Conservation (phyloP, 2,329 filamentous ascomycete species). For the Cylindrodendrum hubeiense region DNA sequence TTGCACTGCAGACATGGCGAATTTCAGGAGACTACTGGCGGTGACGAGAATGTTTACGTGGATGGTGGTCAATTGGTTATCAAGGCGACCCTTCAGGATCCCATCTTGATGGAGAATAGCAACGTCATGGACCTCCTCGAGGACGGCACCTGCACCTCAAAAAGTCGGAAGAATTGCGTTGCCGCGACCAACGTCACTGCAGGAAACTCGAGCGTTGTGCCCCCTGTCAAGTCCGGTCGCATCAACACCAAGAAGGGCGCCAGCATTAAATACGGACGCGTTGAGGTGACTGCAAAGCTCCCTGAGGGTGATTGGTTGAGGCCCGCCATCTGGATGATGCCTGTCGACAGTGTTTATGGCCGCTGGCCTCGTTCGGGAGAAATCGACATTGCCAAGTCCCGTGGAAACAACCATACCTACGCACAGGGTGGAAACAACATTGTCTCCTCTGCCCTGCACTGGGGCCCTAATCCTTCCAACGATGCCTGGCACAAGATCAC, state of each 20-base stretch:
- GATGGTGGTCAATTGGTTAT: slow-evolving; percentile 78
- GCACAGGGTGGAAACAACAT: slow-evolving; percentile 84
- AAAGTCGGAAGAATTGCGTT: slow-evolving; percentile 68
- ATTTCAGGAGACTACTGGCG: slow-evolving; percentile 81
- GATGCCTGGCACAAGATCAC: slow-evolving; percentile 90
- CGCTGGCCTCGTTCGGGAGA: slow-evolving; percentile 84
- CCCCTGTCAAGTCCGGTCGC: slow-evolving; percentile 82
- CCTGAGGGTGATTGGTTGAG: slow-evolving; percentile 88
- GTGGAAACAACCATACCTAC: slow-evolving; percentile 86
- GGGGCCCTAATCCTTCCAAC: slow-evolving; percentile 78
- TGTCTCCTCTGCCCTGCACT: slow-evolving; percentile 83
- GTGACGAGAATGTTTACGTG: slow-evolving; percentile 80
- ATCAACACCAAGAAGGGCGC: slow-evolving; percentile 80
- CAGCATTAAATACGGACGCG: slow-evolving; percentile 82
- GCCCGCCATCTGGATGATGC: slow-evolving; percentile 94
- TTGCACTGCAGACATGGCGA: slow-evolving; percentile 76
- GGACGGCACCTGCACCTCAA: slow-evolving; percentile 77
- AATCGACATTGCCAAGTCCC: slow-evolving; percentile 85
- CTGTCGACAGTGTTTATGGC: slow-evolving; percentile 78
- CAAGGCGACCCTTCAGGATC: slow-evolving; percentile 82
- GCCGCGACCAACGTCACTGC: slow-evolving; percentile 78
- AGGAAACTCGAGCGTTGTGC: slow-evolving; percentile 80
- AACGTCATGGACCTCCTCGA: slow-evolving; percentile 75
- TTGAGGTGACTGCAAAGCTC: slow-evolving; percentile 83
- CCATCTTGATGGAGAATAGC: slow-evolving; percentile 73